Conservation (phyloP, 2,329 filamentous ascomycete genomes). For the Hymenoscyphus repandus region DNA sequence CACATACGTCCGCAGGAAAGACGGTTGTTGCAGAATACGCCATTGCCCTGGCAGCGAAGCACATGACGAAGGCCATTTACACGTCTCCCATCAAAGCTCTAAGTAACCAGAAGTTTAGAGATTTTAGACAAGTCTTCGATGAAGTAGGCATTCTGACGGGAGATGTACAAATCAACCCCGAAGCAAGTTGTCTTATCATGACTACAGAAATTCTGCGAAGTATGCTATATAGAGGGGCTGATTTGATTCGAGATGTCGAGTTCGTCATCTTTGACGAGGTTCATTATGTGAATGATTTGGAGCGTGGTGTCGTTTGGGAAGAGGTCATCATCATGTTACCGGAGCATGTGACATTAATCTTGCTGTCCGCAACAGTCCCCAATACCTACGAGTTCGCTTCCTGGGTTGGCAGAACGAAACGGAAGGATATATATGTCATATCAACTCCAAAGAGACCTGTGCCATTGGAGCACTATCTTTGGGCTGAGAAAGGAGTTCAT, state of each 20-base stretch:
- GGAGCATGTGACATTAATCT: slow-evolving; percentile 90
- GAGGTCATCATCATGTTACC: slow-evolving; percentile 99
- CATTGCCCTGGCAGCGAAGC: slow-evolving; percentile 90
- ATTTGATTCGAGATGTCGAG: slow-evolving; percentile 93
- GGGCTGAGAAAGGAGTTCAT: slow-evolving; percentile 87
- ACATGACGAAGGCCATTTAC: slow-evolving; percentile 99
- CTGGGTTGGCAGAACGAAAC: slow-evolving; percentile 96
- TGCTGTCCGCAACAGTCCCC: slow-evolving; percentile 92
- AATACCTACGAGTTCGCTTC: slow-evolving; percentile 98
- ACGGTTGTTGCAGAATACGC: slow-evolving; percentile 98
- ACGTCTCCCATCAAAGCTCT: slow-evolving; percentile 97
- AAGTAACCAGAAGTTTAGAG: slow-evolving; percentile 97
- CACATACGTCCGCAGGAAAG: slow-evolving; percentile 96
- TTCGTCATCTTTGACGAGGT: slow-evolving; percentile 99
- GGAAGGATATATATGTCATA: slow-evolving; percentile 98
- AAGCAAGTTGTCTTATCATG: slow-evolving; percentile 98
- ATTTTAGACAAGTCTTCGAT: slow-evolving; percentile 85
- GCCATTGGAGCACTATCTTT: slow-evolving; percentile 91
- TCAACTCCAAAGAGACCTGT: slow-evolving; percentile 94
- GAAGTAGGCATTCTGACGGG: slow-evolving; percentile 96
- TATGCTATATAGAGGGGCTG: slow-evolving; percentile 95
- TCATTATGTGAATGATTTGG: slow-evolving; percentile 95
- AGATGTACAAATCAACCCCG: slow-evolving; percentile 95
- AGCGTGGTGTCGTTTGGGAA: slow-evolving; percentile 97
- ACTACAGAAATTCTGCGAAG: slow-evolving; percentile 96